These are phyloP conservation scores for Huntiella abstrusa DNA, from an alignment of 2,329 filamentous ascomycete species.

Conservation along the genomic window DNA sequence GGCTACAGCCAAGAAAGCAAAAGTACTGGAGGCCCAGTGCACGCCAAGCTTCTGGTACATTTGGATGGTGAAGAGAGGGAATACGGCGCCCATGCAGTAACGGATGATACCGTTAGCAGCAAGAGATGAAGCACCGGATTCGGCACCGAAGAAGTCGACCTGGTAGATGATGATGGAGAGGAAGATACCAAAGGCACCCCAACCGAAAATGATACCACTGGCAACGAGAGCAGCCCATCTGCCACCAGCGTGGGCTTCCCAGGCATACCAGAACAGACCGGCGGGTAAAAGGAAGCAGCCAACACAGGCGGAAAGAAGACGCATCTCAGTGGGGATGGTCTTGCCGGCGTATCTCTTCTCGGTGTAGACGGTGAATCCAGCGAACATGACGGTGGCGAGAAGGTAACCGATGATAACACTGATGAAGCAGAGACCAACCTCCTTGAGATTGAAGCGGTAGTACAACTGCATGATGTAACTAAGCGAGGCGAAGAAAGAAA, in stretches of 20 bases:
- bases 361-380: slow-evolving; percentile 19
- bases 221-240: slow-evolving; percentile 32
- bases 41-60: slow-evolving; percentile 28
- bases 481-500: slow-evolving; percentile 32
- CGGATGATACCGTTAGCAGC: slow-evolving; percentile 40
- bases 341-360: slow-evolving; percentile 25
- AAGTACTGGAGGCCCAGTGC: slow-evolving; percentile 27
- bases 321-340: slow-evolving; percentile 30
- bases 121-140: slow-evolving; percentile 21
- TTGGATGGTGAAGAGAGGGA: slow-evolving; percentile 42
- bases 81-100: slow-evolving; percentile 35
- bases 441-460: slow-evolving; percentile 25
- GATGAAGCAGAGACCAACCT: slow-evolving; percentile 27
- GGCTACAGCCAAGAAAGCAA: slow-evolving; percentile 27
- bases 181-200: slow-evolving; percentile 42
- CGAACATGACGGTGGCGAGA: slow-evolving; percentile 17
- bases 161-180: slow-evolving; percentile 13
- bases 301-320: slow-evolving; percentile 39
- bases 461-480: slow-evolving; percentile 27
- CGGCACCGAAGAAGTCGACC: slow-evolving; percentile 13
- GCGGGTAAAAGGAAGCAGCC: slow-evolving; percentile 33
- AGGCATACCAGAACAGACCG: slow-evolving; percentile 41
- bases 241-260: slow-evolving; percentile 28
- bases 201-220: slow-evolving; percentile 36
- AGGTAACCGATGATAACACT: slow-evolving; percentile 27